Evolutionary conservation across 345 rosid genomes (phyloP).

Genomic region (Erysimum cheiranthoides): DNA sequence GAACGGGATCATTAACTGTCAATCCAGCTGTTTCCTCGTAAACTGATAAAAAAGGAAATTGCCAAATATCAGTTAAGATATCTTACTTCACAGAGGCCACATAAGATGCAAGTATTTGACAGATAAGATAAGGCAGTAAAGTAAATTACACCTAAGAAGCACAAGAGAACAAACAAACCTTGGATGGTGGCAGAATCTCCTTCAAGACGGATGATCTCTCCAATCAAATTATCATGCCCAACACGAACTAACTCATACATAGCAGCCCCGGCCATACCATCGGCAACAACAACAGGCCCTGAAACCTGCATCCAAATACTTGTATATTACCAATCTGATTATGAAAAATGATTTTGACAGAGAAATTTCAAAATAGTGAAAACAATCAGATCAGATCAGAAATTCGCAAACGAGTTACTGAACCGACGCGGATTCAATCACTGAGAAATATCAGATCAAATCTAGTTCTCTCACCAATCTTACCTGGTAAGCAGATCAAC

Average conservation of each 20-base stretch:
- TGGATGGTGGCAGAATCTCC: constrained; percentile 99
- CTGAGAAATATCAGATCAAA: constrained; percentile 26
- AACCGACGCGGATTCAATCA: constrained; percentile 11
- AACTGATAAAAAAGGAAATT: constrained; percentile 53
- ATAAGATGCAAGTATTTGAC: neutral
- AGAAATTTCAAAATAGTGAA: constrained; percentile 19
- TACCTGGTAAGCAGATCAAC: constrained; percentile 27
- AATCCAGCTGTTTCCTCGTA: constrained; percentile 98
- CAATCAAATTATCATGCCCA: constrained; percentile 93
- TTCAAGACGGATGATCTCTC: constrained; percentile 97
- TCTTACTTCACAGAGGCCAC: constrained; percentile 17
- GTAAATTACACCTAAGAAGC: constrained; percentile 5
- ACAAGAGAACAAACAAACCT: constrained; percentile 64
- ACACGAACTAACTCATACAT: constrained; percentile 99
- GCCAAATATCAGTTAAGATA: neutral
- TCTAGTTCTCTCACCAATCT: constrained; percentile 21
- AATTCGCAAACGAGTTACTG: neutral
- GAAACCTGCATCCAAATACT: constrained; percentile 70
- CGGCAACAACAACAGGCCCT: constrained; percentile 98
- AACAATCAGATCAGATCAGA: constrained; percentile 38
- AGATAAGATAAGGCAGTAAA: constrained; percentile 1
- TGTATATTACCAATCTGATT: constrained; percentile 25
- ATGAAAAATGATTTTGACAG: neutral
- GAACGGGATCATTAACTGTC: constrained; percentile 93
- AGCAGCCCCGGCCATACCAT: constrained; percentile 99